Evolutionary conservation across 805 yeast genomes (phyloP), one percentile per base, ranked within the genome.

Genomic region (Hermanozyma aechmeae): DNA sequence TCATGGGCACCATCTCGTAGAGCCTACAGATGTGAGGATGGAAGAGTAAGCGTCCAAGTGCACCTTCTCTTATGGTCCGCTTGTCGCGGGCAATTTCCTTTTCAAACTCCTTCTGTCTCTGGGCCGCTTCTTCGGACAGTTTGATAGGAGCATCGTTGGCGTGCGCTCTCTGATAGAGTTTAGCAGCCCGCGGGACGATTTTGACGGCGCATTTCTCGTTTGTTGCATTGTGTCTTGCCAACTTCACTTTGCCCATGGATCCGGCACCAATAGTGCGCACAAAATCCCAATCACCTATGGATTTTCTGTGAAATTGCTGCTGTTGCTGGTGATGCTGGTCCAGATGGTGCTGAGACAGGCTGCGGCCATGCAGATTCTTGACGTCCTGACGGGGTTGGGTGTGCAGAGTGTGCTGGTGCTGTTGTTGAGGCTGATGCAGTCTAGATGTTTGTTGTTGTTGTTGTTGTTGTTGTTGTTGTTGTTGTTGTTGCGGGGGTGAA

Each of bases 221-320:
- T 1, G 96, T 84, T 20, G 74, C 56, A 40, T 81, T 73, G 58
- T 87, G 95, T 45, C 75, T 78, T 2, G 97, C 97, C 23, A 92
- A 65, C 58, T 92, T 92, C 28, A 92, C 99, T 53, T 89, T 93
- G 34, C 99, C 99, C 98, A 92, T 92, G 0, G 96, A 85, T 3
- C 99, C 98, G 2, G 97, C 95, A 24, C 99, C 99, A 26, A 92
- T 82, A 2, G 96, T 86, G 55, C 85, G 85, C 33, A 83, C 69
- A 44, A 89, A 87, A 43, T 84, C 94, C 98, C 98, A 89, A 40
- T 92, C 96, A 10, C 97, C 98, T 31, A 89, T 79, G 4, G 95
- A 71, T 34, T 79, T 80, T 39, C 97, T 73, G 51, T 86, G 89
- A 43, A 82, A 81, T 42, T 71, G 76, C 25, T 38, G 46, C 38